phyloP scores from a whole-genome alignment of 768 basidiomycete species.

The Calocybe gangraenosa region DNA sequence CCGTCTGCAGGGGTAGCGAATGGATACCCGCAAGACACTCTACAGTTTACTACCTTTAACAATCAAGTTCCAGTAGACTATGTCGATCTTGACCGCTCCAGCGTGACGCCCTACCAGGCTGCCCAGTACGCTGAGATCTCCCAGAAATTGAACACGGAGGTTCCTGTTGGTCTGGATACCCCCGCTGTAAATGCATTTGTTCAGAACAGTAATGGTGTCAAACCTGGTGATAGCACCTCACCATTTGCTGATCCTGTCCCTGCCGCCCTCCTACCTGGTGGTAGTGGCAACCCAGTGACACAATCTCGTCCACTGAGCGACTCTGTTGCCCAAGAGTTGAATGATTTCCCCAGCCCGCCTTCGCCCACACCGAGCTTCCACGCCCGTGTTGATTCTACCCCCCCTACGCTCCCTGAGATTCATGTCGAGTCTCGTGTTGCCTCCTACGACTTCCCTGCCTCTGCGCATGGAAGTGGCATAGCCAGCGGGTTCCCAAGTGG shows the following conservation, averaged over 20 bases:
- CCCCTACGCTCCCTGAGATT: slow-evolving; percentile 55
- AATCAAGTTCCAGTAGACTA: slow-evolving; percentile 38
- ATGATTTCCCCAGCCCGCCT: slow-evolving; percentile 36
- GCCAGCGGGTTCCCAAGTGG: slow-evolving; percentile 12
- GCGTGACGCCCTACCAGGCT: slow-evolving; percentile 73
- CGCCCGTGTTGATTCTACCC: slow-evolving; percentile 43
- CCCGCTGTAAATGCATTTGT: slow-evolving; percentile 23
- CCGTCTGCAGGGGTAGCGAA: slow-evolving; percentile 7
- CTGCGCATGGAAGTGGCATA: slow-evolving; percentile 10
- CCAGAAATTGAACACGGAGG: slow-evolving; percentile 42
- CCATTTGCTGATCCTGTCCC: slow-evolving; percentile 28
- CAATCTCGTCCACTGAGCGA: slow-evolving; percentile 10
- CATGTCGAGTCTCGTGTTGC: slow-evolving; percentile 33
- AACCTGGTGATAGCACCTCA: slow-evolving; percentile 7
- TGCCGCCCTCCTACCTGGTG: slow-evolving; percentile 8
- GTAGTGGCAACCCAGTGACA: neutral
- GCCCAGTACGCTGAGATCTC: slow-evolving; percentile 72
- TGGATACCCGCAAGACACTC: slow-evolving; percentile 9
- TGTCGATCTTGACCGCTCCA: slow-evolving; percentile 61
- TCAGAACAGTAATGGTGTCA: slow-evolving; percentile 5
- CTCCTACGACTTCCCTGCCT: slow-evolving; percentile 12
- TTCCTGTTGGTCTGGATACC: slow-evolving; percentile 30
- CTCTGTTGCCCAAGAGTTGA: slow-evolving; percentile 19
- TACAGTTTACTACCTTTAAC: neutral
- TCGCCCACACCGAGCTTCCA: slow-evolving; percentile 30